Evolutionary conservation across 2,329 filamentous ascomycete genomes (phyloP), one percentile per base, ranked within the genome.

Genomic region (Trichoderma sp.): DNA sequence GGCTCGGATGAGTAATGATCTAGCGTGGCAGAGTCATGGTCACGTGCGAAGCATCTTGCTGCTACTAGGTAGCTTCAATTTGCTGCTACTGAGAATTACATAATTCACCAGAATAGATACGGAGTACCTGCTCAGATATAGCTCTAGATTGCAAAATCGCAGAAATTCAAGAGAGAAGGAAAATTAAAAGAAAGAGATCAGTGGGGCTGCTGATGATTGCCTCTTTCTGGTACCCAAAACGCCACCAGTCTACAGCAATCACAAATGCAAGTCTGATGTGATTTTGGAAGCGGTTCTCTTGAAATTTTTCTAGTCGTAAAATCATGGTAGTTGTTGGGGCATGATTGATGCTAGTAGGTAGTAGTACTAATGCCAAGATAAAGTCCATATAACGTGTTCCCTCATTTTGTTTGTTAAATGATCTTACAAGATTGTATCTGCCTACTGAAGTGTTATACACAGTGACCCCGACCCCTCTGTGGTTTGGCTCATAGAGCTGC

Each of bases 1-100:
- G 78, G 79, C 79, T 80, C 70, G 74, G 72, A 74, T 76, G 73
- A 75, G 73, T 76, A 76, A 77, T 75, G 72, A 74, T 21, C 13
- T 19, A 35, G 16, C 4, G 8, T 8, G 52, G 21, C 31, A 16
- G 3, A 10, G 14, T 24, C 0, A 1, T 7, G n/a, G 19, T 72
- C 74, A 75, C 73, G 74, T 75, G 73, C 72, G 2, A n/a, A 0
- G 4, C 5, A 13, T 16, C 13, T 14, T 1, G 49, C 31, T 56
- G 33, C 2, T 56, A n/a, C n/a, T n/a, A n/a, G n/a, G n/a, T n/a
- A 29, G 13, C 19, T 16, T 24, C 7, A 33, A 8, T 10, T 11
- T 31, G 29, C 24, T 24, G 24, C 24, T 5, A 55, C 4, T 49
- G n/a, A n/a, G 43, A 3, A 24, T 43, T 56, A 33, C 27, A n/a